Conservation (phyloP, 2,329 filamentous ascomycete genomes). For the Microcyclosporella mali region DNA sequence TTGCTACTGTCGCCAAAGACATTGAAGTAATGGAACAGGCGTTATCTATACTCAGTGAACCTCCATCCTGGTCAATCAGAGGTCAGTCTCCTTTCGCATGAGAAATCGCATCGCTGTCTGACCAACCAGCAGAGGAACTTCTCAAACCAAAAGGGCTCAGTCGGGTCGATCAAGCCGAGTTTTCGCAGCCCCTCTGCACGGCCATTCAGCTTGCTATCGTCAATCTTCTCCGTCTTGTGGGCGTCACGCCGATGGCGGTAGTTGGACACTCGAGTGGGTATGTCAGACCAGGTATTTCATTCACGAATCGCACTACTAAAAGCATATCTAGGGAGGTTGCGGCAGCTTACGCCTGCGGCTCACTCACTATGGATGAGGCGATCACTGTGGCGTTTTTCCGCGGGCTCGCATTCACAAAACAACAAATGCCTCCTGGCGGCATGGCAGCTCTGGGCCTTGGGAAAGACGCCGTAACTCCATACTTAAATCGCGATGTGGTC, state of each 20-base stretch:
- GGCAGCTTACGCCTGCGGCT: slow-evolving; percentile 26
- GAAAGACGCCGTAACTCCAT: slow-evolving; percentile 17
- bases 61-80: too few species aligned
- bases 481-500: slow-evolving; percentile 11
- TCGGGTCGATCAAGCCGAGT: slow-evolving; percentile 21
- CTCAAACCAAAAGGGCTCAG: background rate
- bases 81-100: too few species aligned
- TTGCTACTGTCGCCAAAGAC: too few species aligned
- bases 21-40: too few species aligned
- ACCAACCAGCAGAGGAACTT: slow-evolving; percentile 4
- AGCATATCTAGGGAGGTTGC: slow-evolving; percentile 33
- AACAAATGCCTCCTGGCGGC: slow-evolving; percentile 13
- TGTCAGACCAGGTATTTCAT: too few species aligned
- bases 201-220: slow-evolving; percentile 49
- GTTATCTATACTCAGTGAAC: too few species aligned
- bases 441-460: slow-evolving; percentile 33
- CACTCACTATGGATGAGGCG: slow-evolving; percentile 16
- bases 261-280: slow-evolving; percentile 29
- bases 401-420: slow-evolving; percentile 9
- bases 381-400: slow-evolving; percentile 20
- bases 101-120: background rate
- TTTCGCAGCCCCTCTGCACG: slow-evolving; percentile 50
- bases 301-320: too few species aligned
- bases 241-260: slow-evolving; percentile 17
- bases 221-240: slow-evolving; percentile 31